phyloP scores from a whole-genome alignment of 2,329 filamentous ascomycete species.

The Alternaria tenuissima region DNA sequence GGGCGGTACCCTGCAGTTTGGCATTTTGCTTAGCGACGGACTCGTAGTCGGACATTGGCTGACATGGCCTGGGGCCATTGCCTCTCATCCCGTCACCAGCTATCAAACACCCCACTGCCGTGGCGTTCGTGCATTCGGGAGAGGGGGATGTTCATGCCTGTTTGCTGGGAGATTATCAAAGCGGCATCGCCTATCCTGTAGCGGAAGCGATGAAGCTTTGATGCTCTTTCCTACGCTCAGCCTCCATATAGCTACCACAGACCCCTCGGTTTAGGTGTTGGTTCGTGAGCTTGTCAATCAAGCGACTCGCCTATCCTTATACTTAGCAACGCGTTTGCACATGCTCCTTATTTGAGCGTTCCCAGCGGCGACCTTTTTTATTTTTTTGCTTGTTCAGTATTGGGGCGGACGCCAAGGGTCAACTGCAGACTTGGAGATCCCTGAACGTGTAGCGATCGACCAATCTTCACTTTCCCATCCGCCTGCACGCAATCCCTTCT shows the following conservation, averaged over 20 bases:
- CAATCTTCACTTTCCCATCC: constrained; percentile 20
- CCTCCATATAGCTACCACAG: constrained; percentile 26
- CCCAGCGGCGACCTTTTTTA: constrained; percentile 13
- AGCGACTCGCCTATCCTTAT: constrained; percentile 4
- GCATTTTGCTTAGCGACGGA: constrained; percentile 23
- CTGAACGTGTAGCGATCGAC: constrained; percentile 34
- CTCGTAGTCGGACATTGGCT: constrained; percentile 37
- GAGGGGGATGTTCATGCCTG: constrained; percentile 17
- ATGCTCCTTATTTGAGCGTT: constrained; percentile 6
- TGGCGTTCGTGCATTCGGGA: constrained; percentile 27
- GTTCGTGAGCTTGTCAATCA: constrained; percentile 10
- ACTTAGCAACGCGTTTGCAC: constrained; percentile 6
- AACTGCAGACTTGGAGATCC: constrained; percentile 26
- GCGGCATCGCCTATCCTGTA: constrained; percentile 12
- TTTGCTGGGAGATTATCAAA: constrained; percentile 17
- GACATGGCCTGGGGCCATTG: constrained; percentile 14
- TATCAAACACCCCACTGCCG: constrained; percentile 43
- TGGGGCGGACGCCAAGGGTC: constrained; percentile 34
- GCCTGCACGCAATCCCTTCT: constrained; percentile 36
- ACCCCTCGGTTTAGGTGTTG: constrained; percentile 18
- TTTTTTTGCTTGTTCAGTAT: constrained; percentile 20
- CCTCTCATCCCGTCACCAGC: constrained; percentile 14
- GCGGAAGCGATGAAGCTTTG: constrained; percentile 14
- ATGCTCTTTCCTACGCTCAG: background rate
- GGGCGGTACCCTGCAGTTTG: constrained; percentile 28